Evolutionary conservation across 1,139 yeast species (phyloP).

Genomic region (Candida buenavistaensis): DNA sequence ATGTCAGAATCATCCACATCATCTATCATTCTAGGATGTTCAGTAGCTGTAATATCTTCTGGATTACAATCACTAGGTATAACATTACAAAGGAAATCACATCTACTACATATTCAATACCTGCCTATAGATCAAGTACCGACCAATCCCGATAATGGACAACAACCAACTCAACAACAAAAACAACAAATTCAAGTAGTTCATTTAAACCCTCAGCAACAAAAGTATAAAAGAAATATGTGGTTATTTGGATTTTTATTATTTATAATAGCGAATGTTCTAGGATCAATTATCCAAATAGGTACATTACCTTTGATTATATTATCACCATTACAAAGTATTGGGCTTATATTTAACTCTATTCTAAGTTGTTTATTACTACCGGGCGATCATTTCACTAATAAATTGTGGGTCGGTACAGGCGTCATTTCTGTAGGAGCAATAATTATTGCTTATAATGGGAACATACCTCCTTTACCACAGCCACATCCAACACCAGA

Average conservation of each 20-base stretch:
- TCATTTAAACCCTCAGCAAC: constrained; percentile 26
- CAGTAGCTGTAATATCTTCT: constrained; percentile 75
- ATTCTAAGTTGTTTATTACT: constrained; percentile 65
- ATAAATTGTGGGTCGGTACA: constrained; percentile 62
- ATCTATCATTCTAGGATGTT: constrained; percentile 55
- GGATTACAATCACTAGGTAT: constrained; percentile 83
- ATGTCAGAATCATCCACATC: constrained; percentile 16
- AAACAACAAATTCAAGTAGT: constrained; percentile 9
- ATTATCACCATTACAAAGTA: constrained; percentile 80
- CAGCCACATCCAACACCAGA: constrained; percentile 22
- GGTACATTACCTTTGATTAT: constrained; percentile 81
- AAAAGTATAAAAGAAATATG: constrained; percentile 53
- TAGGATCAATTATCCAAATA: constrained; percentile 83
- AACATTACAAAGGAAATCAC: constrained; percentile 81
- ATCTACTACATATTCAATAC: constrained; percentile 33
- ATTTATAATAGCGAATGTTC: constrained; percentile 70
- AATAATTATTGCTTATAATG: constrained; percentile 74
- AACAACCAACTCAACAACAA: constrained; percentile 11
- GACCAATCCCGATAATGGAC: constrained; percentile 1
- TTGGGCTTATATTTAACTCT: constrained; percentile 84
- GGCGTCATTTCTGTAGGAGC: constrained; percentile 73
- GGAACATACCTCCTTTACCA: constrained; percentile 30
- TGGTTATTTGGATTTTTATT: constrained; percentile 77
- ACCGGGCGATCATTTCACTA: constrained; percentile 68
- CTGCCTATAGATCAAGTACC: constrained; percentile 19